A percentile compares a stretch with the other conserved stretches of the same genome.
These are phyloP conservation scores for Tetrahymena thermophila DNA, from an alignment of 73 alveolate species.

Conservation along the genomic window DNA sequence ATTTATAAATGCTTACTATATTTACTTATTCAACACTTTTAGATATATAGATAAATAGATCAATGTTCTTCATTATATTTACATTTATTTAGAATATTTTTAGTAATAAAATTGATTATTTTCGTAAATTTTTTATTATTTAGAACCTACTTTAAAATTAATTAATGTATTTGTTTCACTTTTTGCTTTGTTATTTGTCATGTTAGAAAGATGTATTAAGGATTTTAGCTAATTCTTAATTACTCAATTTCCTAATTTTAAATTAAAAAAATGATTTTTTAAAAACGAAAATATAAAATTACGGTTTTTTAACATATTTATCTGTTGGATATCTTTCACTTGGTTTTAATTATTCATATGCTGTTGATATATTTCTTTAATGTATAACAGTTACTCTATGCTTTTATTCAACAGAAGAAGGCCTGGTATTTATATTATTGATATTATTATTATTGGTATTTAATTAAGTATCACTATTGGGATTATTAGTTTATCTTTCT, in stretches of 20 bases:
- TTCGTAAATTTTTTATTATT: too few relatives aligned
- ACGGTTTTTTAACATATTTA: background rate
- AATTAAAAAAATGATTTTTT: background rate
- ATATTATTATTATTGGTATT: background rate
- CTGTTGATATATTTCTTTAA: background rate
- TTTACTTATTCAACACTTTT: too few relatives aligned
- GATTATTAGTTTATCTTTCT: background rate
- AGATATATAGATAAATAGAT: too few relatives aligned
- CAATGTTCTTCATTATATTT: too few relatives aligned
- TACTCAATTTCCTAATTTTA: background rate
- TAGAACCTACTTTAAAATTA: too few relatives aligned
- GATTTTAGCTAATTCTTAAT: background rate
- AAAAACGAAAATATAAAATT: background rate
- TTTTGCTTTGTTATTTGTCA: too few relatives aligned
- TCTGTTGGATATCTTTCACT: background rate
- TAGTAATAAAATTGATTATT: too few relatives aligned
- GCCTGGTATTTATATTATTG: background rate
- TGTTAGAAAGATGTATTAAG: background rate
- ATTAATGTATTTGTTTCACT: too few relatives aligned
- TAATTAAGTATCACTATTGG: background rate
- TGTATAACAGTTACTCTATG: background rate
- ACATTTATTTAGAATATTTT: too few relatives aligned
- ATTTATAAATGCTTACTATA: too few relatives aligned
- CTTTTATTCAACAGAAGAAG: background rate
- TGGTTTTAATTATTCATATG: background rate